These are phyloP conservation scores for Aspergillus pseudoviridinutans DNA, from an alignment of 2,329 filamentous ascomycete genomes.

Conservation along the genomic window DNA sequence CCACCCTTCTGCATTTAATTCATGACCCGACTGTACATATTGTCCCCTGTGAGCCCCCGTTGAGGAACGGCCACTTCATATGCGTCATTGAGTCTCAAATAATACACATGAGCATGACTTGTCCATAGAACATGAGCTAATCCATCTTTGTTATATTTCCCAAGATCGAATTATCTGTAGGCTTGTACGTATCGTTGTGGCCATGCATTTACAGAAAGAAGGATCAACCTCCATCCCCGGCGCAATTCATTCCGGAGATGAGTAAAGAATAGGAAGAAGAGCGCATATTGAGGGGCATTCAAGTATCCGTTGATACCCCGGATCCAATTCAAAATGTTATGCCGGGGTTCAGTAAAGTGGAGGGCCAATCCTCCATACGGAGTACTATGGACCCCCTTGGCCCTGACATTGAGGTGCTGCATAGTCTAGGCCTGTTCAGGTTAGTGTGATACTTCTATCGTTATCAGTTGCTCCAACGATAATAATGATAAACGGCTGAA, in stretches of 20 bases:
- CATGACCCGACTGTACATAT: neutral
- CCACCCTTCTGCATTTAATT: neutral
- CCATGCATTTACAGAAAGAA: neutral
- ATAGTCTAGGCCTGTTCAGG: neutral
- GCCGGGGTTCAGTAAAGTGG: neutral
- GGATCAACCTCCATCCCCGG: neutral
- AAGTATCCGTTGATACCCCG: neutral
- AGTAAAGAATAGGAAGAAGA: neutral
- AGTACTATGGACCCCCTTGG: neutral
- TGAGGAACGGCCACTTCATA: neutral
- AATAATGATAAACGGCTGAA: neutral
- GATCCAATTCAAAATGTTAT: neutral
- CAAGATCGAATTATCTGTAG: neutral
- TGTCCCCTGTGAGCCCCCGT: neutral
- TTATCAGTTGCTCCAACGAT: neutral
- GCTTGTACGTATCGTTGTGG: neutral
- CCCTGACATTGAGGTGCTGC: neutral
- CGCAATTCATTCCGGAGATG: neutral
- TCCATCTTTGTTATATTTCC: neutral
- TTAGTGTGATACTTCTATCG: neutral
- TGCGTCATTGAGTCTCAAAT: neutral
- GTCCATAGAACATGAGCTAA: neutral
- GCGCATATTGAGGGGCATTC: neutral
- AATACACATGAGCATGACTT: neutral
- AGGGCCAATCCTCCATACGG: neutral